A percentile compares a stretch with the other conserved stretches of the same genome.
Conservation (phyloP, 306 rosid species). For the Sicyos edulis region DNA sequence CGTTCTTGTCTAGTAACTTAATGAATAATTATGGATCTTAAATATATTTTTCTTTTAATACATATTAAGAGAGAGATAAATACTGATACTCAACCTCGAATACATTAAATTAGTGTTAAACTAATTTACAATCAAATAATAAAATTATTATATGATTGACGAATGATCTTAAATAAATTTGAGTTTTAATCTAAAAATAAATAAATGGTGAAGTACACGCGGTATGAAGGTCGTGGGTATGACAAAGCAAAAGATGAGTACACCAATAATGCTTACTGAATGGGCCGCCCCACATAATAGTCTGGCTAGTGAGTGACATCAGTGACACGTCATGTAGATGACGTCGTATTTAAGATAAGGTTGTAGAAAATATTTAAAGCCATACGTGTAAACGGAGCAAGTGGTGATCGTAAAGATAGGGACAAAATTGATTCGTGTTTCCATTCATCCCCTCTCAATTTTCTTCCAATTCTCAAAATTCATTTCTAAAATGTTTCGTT, state of each 20-base stretch:
- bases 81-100: no score
- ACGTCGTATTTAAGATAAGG: slow-evolving; percentile 13
- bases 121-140: no score
- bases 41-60: no score
- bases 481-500: neutral
- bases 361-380: neutral
- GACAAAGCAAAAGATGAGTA: neutral
- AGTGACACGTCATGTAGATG: neutral
- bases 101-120: no score
- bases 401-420: neutral
- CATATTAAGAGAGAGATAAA: no score
- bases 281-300: neutral
- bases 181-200: no score
- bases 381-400: neutral
- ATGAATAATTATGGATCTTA: no score
- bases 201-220: no score
- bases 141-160: no score
- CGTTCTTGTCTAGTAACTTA: no score
- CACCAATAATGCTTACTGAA: slow-evolving; percentile 2
- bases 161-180: no score
- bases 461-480: neutral
- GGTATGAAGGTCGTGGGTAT: no score
- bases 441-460: neutral
- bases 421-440: neutral
- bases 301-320: neutral